phyloP scores from a whole-genome alignment of 139 green algal species.

The Asterochloris sp. region DNA sequence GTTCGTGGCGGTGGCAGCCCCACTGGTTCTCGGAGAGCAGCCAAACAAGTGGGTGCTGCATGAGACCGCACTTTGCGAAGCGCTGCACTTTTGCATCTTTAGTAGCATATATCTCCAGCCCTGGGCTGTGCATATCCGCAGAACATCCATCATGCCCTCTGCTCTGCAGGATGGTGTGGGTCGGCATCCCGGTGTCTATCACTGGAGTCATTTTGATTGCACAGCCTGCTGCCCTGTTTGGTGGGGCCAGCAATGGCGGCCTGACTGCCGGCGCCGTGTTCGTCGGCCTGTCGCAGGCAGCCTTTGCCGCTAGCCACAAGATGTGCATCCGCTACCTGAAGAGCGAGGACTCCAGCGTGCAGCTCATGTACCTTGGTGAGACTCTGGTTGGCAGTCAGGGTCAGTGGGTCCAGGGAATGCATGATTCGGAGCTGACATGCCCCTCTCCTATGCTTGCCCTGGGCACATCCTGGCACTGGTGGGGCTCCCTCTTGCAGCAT shows the following conservation, averaged over 20 bases:
- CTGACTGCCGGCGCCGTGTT: conserved; percentile 13
- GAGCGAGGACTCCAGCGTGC: not conserved
- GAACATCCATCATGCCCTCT: not conserved
- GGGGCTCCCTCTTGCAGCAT: too few species aligned
- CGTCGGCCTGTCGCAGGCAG: not conserved
- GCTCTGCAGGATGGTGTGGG: conserved; percentile 11
- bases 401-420: not conserved
- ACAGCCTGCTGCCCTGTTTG: conserved; percentile 25
- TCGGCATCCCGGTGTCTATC: conserved; percentile 29
- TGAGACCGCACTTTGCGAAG: not conserved
- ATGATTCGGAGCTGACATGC: too few species aligned
- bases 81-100: too few species aligned
- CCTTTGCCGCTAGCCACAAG: conserved; percentile 6
- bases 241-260: not conserved
- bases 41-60: not conserved
- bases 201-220: conserved; percentile 30
- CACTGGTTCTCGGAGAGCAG: not conserved
- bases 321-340: conserved; percentile 11
- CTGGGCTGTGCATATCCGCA: too few species aligned
- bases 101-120: too few species aligned
- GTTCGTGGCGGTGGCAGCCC: conserved; percentile 3
- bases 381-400: not conserved
- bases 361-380: conserved; percentile 4
- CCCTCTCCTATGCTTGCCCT: too few species aligned
- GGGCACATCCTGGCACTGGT: too few species aligned